Evolutionary conservation across 345 rosid species (phyloP).

Genomic region (Populus alba): DNA sequence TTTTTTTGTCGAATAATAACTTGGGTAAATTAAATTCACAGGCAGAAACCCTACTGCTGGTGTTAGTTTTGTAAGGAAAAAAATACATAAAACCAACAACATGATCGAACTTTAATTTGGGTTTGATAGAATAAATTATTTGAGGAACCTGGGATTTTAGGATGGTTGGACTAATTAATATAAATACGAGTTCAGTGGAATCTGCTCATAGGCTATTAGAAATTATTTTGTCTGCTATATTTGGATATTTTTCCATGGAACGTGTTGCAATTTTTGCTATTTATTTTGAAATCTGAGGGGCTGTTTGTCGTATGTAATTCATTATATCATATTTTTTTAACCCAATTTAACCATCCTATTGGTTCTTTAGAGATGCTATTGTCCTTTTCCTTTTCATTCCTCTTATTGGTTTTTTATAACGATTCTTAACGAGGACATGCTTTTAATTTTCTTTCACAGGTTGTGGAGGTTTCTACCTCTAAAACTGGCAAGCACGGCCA

Average conservation of each 20-base stretch:
- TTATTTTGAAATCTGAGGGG: background rate
- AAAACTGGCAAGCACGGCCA: constrained; percentile 41
- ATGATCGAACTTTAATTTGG: too few relatives aligned
- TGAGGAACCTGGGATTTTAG: background rate
- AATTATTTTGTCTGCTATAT: too few relatives aligned
- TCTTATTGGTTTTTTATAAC: background rate
- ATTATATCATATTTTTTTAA: background rate
- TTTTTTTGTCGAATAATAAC: too few relatives aligned
- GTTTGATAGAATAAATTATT: too few relatives aligned
- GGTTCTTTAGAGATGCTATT: background rate
- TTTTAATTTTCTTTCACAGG: constrained; percentile 15
- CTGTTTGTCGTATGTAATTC: background rate
- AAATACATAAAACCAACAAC: too few relatives aligned
- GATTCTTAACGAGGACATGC: background rate
- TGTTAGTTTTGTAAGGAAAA: background rate
- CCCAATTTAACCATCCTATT: background rate
- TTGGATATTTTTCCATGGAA: too few relatives aligned
- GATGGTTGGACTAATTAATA: background rate
- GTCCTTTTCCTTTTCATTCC: background rate
- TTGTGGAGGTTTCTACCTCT: constrained; percentile 35
- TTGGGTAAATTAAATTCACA: background rate
- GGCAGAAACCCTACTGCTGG: background rate
- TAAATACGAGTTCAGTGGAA: too few relatives aligned
- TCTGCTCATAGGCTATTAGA: too few relatives aligned
- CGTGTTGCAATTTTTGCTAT: background rate